phyloP scores from a whole-genome alignment of 257 asterid genomes.

The Solanum acaule region DNA sequence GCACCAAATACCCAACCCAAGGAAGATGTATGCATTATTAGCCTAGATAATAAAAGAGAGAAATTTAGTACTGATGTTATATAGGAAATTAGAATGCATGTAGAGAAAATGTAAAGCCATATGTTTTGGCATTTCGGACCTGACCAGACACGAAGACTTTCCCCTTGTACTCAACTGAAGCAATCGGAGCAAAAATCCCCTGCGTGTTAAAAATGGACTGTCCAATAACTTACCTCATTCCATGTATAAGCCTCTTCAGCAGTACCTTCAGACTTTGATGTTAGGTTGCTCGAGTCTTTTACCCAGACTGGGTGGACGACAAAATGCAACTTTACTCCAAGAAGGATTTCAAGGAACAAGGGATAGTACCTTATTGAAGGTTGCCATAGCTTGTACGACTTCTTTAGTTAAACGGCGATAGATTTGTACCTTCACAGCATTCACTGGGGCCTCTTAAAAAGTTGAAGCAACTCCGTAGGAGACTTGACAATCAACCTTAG shows the following conservation, averaged over 20 bases:
- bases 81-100: neutral
- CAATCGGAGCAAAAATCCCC: slow-evolving; percentile 42
- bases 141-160: slow-evolving; percentile 55
- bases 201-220: slow-evolving; percentile 22
- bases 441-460: neutral
- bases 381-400: slow-evolving; percentile 6
- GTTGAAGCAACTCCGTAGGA: neutral
- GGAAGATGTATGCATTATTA: slow-evolving; percentile 80
- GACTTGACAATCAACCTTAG: neutral
- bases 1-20: slow-evolving; percentile 50
- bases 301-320: neutral
- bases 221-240: neutral
- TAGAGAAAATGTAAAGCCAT: neutral
- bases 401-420: neutral
- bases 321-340: neutral
- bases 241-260: neutral
- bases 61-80: neutral
- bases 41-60: slow-evolving; percentile 32
- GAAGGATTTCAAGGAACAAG: neutral
- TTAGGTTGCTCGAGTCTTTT: neutral
- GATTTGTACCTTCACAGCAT: neutral
- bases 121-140: slow-evolving; percentile 22
- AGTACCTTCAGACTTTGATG: neutral
- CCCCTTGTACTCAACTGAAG: slow-evolving; percentile 49
- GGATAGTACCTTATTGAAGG: slow-evolving; percentile 49